Evolutionary conservation across 768 basidiomycete genomes (phyloP).

Genomic region (Roridomyces roridus): DNA sequence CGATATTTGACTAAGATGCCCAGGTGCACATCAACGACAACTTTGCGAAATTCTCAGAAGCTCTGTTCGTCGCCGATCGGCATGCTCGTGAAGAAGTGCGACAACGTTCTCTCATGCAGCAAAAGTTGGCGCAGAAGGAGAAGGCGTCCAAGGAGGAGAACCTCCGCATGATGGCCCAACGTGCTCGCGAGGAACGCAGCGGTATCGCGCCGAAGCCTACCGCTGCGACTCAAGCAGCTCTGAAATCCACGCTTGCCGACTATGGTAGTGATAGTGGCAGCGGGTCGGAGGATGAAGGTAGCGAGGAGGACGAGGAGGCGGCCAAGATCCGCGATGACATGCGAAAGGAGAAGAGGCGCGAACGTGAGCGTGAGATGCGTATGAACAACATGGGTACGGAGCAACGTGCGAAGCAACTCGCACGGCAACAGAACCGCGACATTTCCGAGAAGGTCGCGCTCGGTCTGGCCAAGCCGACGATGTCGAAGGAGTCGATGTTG

Average conservation of each 20-base stretch:
- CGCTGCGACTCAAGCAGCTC: conserved; percentile 68
- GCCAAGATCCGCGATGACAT: conserved; percentile 88
- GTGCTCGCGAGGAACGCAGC: conserved; percentile 92
- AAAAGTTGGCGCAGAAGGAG: conserved; percentile 98
- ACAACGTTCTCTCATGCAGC: conserved; percentile 96
- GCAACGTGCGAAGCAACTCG: conserved; percentile 93
- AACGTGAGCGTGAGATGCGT: conserved; percentile 96
- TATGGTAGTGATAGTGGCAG: conserved; percentile 83
- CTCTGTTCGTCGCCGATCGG: conserved; percentile 92
- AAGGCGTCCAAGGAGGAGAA: conserved; percentile 97
- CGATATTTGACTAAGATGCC: background rate
- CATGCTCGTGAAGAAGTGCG: conserved; percentile 98
- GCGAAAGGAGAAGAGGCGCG: conserved; percentile 89
- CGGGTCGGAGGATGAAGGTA: conserved; percentile 64
- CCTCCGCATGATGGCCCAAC: conserved; percentile 90
- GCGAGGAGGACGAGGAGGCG: conserved; percentile 83
- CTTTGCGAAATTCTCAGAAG: conserved; percentile 98
- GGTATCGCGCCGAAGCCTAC: conserved; percentile 77
- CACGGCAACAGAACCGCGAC: conserved; percentile 96
- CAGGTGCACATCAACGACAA: conserved; percentile 99
- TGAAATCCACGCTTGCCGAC: conserved; percentile 79
- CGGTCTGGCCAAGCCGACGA: conserved; percentile 94
- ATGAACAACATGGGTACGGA: conserved; percentile 99
- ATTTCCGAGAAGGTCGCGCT: conserved; percentile 99
- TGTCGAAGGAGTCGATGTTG: conserved; percentile 96